Evolutionary conservation across 1,139 yeast species (phyloP).

Genomic region (Arxiozyma heterogenica): DNA sequence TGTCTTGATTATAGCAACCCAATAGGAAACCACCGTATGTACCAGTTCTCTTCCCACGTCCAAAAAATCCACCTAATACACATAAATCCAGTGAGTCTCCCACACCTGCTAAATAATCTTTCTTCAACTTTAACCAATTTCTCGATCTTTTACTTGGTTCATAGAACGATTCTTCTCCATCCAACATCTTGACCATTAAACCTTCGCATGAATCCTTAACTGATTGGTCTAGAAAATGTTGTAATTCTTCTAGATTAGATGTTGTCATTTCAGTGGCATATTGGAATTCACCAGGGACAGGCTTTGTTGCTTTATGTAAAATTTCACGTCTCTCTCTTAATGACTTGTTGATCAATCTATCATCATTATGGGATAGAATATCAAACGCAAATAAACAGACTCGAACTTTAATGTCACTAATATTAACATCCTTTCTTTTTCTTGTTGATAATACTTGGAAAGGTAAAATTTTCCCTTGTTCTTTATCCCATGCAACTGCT

Average conservation of each 20-base stretch:
- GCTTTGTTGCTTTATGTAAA: constrained; percentile 47
- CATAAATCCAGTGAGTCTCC: constrained; percentile 94
- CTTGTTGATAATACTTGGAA: constrained; percentile 89
- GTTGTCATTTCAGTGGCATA: constrained; percentile 74
- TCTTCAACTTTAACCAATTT: constrained; percentile 91
- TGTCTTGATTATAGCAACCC: constrained; percentile 81
- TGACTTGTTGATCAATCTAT: constrained; percentile 58
- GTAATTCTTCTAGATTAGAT: constrained; percentile 68
- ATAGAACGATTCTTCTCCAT: constrained; percentile 72
- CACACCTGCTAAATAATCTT: constrained; percentile 86
- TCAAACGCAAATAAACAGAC: constrained; percentile 93
- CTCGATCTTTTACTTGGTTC: constrained; percentile 93
- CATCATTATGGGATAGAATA: constrained; percentile 61
- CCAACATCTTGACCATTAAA: constrained; percentile 83
- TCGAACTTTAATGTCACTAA: constrained; percentile 77
- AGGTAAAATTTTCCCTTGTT: constrained; percentile 67
- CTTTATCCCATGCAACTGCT: constrained; percentile 97
- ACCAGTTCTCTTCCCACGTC: constrained; percentile 92
- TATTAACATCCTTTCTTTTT: constrained; percentile 85
- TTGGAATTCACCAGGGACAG: constrained; percentile 68
- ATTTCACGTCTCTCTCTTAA: constrained; percentile 60
- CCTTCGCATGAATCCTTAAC: constrained; percentile 93
- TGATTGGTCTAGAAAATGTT: constrained; percentile 78
- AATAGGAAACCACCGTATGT: constrained; percentile 87
- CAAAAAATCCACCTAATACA: constrained; percentile 89